Evolutionary conservation across 768 basidiomycete genomes (phyloP).

Genomic region (Naematelia aurantialba): DNA sequence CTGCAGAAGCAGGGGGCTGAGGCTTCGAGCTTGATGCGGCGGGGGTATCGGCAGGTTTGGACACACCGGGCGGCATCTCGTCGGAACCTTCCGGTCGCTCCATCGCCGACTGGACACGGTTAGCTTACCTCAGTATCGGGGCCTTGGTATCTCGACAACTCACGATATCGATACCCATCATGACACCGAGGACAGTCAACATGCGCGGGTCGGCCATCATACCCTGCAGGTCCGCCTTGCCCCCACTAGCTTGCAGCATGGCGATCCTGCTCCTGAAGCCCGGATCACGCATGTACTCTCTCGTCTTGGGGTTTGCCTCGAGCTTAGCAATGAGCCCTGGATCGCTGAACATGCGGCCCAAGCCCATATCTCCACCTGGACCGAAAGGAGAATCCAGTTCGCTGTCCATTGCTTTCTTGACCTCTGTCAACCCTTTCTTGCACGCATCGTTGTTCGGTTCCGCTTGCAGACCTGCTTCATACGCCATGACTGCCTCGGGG

Average conservation of each 20-base stretch:
- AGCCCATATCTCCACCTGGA: slow-evolving; percentile 58
- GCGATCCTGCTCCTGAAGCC: slow-evolving; percentile 67
- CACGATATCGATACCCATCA: slow-evolving; percentile 84
- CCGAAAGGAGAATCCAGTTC: slow-evolving; percentile 23
- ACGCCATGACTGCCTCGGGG: slow-evolving; percentile 77
- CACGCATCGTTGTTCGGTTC: slow-evolving; percentile 74
- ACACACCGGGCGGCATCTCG: slow-evolving; percentile 65
- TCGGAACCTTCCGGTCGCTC: slow-evolving; percentile 77
- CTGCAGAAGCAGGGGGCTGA: slow-evolving; percentile 34
- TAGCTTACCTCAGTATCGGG: background rate
- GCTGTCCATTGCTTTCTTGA: slow-evolving; percentile 75
- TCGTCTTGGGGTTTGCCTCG: slow-evolving; percentile 78
- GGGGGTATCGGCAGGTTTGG: slow-evolving; percentile 12
- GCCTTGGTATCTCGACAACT: slow-evolving; percentile 60
- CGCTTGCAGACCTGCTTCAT: slow-evolving; percentile 72
- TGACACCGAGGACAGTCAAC: slow-evolving; percentile 76
- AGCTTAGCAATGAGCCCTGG: slow-evolving; percentile 79
- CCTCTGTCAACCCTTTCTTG: slow-evolving; percentile 83
- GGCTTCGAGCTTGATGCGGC: slow-evolving; percentile 50
- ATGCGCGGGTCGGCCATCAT: slow-evolving; percentile 79
- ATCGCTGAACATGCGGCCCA: slow-evolving; percentile 76
- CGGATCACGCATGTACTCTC: slow-evolving; percentile 77
- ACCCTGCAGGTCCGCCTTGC: slow-evolving; percentile 48
- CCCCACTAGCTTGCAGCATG: slow-evolving; percentile 37
- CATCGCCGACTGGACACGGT: slow-evolving; percentile 60